phyloP scores from a whole-genome alignment of 805 yeast species.

The Candida sphagnicola region DNA sequence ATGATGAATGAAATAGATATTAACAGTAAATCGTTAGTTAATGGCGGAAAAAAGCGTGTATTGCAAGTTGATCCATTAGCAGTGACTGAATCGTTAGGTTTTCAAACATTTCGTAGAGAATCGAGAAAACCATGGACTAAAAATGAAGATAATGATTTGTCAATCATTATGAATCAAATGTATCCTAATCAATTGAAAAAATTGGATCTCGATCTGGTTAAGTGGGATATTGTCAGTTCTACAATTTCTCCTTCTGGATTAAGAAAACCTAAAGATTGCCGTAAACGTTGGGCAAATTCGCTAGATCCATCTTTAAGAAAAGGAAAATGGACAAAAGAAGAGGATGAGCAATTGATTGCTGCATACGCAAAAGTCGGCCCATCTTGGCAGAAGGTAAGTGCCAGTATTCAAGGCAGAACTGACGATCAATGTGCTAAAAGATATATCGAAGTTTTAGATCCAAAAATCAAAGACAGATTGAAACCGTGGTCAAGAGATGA shows the following conservation, averaged over 20 bases:
- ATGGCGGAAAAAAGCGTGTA: slow-evolving; percentile 11
- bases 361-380: slow-evolving; percentile 72
- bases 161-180: slow-evolving; percentile 36
- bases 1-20: neutral
- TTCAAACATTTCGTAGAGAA: slow-evolving; percentile 63
- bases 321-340: slow-evolving; percentile 84
- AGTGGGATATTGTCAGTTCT: slow-evolving; percentile 59
- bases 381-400: slow-evolving; percentile 80
- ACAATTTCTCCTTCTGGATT: slow-evolving; percentile 37
- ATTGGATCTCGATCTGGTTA: slow-evolving; percentile 38
- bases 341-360: slow-evolving; percentile 61
- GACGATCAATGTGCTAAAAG: slow-evolving; percentile 95
- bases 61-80: slow-evolving; percentile 47
- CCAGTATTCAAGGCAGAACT: slow-evolving; percentile 75
- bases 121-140: slow-evolving; percentile 70
- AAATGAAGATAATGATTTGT: slow-evolving; percentile 61
- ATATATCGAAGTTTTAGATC: slow-evolving; percentile 84
- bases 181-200: slow-evolving; percentile 19
- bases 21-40: neutral
- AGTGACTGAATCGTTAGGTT: slow-evolving; percentile 69
- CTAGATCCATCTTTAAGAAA: slow-evolving; percentile 76
- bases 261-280: slow-evolving; percentile 75
- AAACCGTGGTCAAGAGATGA: slow-evolving; percentile 79
- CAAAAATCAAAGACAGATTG: slow-evolving; percentile 69
- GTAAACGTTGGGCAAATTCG: slow-evolving; percentile 84